Percentiles rank a stretch among this genome's conserved stretches.
phyloP scores from a whole-genome alignment of 2,329 filamentous ascomycete species.

The Ophiostoma sp. region DNA sequence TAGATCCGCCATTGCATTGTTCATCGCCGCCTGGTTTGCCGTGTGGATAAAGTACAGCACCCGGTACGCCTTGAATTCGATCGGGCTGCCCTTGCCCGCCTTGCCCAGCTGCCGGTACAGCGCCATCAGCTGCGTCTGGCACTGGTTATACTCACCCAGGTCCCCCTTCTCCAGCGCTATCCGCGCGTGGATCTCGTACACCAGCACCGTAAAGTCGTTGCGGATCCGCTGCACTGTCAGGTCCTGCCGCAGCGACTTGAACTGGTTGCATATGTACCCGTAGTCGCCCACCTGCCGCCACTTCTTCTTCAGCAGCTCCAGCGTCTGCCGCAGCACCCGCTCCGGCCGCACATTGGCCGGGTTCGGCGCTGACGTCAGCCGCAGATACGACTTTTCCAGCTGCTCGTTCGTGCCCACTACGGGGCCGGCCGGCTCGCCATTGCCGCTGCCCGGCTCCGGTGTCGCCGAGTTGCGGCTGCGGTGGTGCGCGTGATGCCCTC shows the following conservation, averaged over 20 bases:
- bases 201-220: slow-evolving; percentile 90
- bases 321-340: slow-evolving; percentile 69
- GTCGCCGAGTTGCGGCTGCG: slow-evolving; percentile 35
- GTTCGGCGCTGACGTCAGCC: slow-evolving; percentile 83
- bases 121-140: slow-evolving; percentile 92
- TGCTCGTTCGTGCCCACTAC: slow-evolving; percentile 78
- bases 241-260: slow-evolving; percentile 97
- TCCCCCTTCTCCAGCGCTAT: slow-evolving; percentile 98
- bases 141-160: slow-evolving; percentile 99
- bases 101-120: slow-evolving; percentile 75
- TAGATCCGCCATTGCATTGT: slow-evolving; percentile 98
- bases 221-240: slow-evolving; percentile 96
- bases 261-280: slow-evolving; percentile 96
- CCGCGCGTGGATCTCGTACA: slow-evolving; percentile 95
- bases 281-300: slow-evolving; percentile 95
- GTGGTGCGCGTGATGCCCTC: not conserved
- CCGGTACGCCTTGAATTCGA: slow-evolving; percentile 98
- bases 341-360: slow-evolving; percentile 84
- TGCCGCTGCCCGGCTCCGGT: slow-evolving; percentile 34
- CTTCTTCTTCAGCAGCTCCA: slow-evolving; percentile 87
- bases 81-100: slow-evolving; percentile 62
- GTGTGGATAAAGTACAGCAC: slow-evolving; percentile 99
- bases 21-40: slow-evolving; percentile 95
- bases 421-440: slow-evolving; percentile 55
- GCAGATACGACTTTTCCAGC: slow-evolving; percentile 91